A percentile compares a stretch with the other conserved stretches of the same genome.
Conservation (phyloP, 768 basidiomycete species). For the Porphyrellus cyaneotinctus region DNA sequence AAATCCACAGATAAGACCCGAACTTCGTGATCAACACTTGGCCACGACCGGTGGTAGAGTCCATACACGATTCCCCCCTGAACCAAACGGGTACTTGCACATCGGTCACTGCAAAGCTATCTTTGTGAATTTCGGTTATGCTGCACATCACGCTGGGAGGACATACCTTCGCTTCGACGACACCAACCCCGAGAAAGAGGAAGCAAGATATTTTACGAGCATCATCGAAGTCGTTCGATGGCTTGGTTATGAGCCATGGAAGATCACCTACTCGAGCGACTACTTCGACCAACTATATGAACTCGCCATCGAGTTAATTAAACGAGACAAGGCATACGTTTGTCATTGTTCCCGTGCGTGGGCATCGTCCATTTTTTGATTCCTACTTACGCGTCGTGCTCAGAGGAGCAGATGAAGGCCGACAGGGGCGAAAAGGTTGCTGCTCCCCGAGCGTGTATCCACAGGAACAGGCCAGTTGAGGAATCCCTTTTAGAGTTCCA, state of each 20-base stretch:
- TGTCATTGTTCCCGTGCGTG: slow-evolving; percentile 91
- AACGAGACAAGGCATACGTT: slow-evolving; percentile 89
- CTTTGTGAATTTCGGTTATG: slow-evolving; percentile 98
- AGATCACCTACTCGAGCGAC: slow-evolving; percentile 98
- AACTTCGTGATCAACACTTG: slow-evolving; percentile 78
- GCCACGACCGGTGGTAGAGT: slow-evolving; percentile 77
- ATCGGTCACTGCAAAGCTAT: slow-evolving; percentile 98
- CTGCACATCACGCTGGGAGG: slow-evolving; percentile 87
- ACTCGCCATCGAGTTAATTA: slow-evolving; percentile 84
- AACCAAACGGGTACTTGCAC: slow-evolving; percentile 95
- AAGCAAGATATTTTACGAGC: slow-evolving; percentile 92
- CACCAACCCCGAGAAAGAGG: slow-evolving; percentile 98
- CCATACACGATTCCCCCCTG: slow-evolving; percentile 96
- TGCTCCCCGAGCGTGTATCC: slow-evolving; percentile 78
- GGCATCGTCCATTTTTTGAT: not conserved
- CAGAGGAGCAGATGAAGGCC: slow-evolving; percentile 89
- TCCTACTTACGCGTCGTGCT: slow-evolving; percentile 3
- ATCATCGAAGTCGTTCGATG: slow-evolving; percentile 94
- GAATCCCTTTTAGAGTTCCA: slow-evolving; percentile 89
- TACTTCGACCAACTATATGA: slow-evolving; percentile 87
- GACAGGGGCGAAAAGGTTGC: slow-evolving; percentile 85
- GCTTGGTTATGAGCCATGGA: slow-evolving; percentile 98
- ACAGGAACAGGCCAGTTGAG: slow-evolving; percentile 78
- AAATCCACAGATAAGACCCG: slow-evolving; percentile 80
- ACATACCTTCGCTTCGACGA: slow-evolving; percentile 96